Conservation (phyloP, 805 yeast species). For the Zygoascus flipseniorum region DNA sequence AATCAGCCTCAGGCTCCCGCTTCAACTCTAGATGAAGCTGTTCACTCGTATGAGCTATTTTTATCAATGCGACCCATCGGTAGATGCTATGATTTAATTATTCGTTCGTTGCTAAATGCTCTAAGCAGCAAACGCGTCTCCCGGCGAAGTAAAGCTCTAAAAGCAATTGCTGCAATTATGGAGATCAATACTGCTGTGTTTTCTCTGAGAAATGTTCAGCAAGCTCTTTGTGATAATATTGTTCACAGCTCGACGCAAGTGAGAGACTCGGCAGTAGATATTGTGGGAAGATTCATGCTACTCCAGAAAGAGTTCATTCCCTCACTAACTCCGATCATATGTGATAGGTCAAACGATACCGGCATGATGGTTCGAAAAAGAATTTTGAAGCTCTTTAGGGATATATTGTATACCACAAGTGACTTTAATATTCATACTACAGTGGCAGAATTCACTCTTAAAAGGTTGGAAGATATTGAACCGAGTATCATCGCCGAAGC, state of each 20-base stretch:
- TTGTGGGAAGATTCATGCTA: constrained; percentile 43
- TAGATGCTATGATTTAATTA: constrained; percentile 42
- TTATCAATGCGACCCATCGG: constrained; percentile 14
- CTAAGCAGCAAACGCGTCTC: constrained; percentile 43
- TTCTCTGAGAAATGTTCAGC: constrained; percentile 40
- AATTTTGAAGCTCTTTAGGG: constrained; percentile 38
- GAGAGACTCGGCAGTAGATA: constrained; percentile 66
- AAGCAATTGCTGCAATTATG: constrained; percentile 48
- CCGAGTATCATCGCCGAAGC: constrained; percentile 33
- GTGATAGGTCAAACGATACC: constrained; percentile 45
- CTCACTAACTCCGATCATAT: constrained; percentile 27
- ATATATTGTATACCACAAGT: constrained; percentile 7
- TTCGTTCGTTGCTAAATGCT: constrained; percentile 41
- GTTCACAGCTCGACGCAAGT: constrained; percentile 61
- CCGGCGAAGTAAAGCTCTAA: constrained; percentile 56
- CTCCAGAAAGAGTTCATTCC: constrained; percentile 42
- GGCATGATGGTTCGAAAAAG: constrained; percentile 59
- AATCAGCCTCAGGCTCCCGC: no score
- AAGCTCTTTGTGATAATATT: constrained; percentile 43
- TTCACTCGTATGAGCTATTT: constrained; percentile 3
- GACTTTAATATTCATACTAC: constrained; percentile 26
- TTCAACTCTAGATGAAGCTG: background rate
- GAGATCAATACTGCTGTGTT: constrained; percentile 46
- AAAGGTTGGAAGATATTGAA: constrained; percentile 64
- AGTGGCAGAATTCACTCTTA: constrained; percentile 45